A percentile compares a stretch with the other conserved stretches of the same genome.
Evolutionary conservation across 805 yeast genomes (phyloP).

Genomic region (Jamesozyma hellenica): DNA sequence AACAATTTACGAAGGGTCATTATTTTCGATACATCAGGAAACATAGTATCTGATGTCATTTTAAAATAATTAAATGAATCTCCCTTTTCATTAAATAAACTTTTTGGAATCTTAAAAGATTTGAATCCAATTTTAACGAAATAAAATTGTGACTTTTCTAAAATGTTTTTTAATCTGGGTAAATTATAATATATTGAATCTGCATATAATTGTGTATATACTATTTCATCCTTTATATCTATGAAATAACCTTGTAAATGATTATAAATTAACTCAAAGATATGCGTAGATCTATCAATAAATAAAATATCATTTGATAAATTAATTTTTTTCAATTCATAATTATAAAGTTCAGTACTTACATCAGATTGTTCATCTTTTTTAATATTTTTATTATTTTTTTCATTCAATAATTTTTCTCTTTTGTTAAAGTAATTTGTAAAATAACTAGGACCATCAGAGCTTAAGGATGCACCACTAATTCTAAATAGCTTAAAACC

Average conservation of each 20-base stretch:
- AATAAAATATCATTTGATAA: constrained; percentile 33
- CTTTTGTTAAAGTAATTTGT: constrained; percentile 48
- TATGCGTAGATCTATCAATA: constrained; percentile 64
- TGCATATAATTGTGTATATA: constrained; percentile 49
- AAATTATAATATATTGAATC: constrained; percentile 69
- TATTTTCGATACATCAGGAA: constrained; percentile 39
- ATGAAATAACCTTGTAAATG: constrained; percentile 79
- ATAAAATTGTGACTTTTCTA: constrained; percentile 47
- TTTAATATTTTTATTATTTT: not conserved
- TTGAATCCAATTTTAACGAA: constrained; percentile 47
- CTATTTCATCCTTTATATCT: constrained; percentile 47
- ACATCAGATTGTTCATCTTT: not conserved
- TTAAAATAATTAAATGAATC: constrained; percentile 73
- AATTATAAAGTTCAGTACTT: not conserved
- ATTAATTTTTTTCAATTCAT: not conserved
- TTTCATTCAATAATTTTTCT: not conserved
- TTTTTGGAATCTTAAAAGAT: constrained; percentile 49
- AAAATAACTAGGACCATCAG: constrained; percentile 83
- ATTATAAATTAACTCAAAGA: constrained; percentile 53
- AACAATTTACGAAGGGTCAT: constrained; percentile 35
- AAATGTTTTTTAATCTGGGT: constrained; percentile 40
- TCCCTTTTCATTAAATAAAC: constrained; percentile 47
- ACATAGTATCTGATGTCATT: constrained; percentile 44
- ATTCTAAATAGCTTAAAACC: constrained; percentile 47
- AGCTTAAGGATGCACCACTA: constrained; percentile 76